These are phyloP conservation scores for Cyberlindnera euphorbiiphila DNA, from an alignment of 805 yeast genomes.

Conservation along the genomic window DNA sequence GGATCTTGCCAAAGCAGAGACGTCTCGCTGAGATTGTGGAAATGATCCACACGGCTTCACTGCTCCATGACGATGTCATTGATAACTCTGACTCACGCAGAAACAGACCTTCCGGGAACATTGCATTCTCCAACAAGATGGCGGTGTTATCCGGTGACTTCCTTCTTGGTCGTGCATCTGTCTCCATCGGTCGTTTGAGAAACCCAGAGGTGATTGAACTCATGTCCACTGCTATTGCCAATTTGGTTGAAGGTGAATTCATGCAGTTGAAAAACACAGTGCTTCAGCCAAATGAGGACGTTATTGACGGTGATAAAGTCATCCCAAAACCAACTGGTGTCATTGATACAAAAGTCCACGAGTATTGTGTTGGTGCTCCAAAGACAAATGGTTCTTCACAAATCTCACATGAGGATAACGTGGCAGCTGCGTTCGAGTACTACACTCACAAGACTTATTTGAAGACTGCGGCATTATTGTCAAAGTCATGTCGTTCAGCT, in stretches of 20 bases:
- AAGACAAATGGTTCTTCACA: no score
- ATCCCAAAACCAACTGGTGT: slow-evolving; percentile 60
- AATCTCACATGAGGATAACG: slow-evolving; percentile 58
- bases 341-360: slow-evolving; percentile 48
- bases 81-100: slow-evolving; percentile 86
- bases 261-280: slow-evolving; percentile 97
- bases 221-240: slow-evolving; percentile 93
- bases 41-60: slow-evolving; percentile 95
- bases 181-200: slow-evolving; percentile 85
- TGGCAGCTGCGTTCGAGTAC: slow-evolving; percentile 91
- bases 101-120: slow-evolving; percentile 86
- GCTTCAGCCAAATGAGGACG: slow-evolving; percentile 43
- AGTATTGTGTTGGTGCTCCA: slow-evolving; percentile 31
- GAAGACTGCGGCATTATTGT: slow-evolving; percentile 91
- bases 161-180: slow-evolving; percentile 91
- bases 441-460: slow-evolving; percentile 92
- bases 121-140: slow-evolving; percentile 95
- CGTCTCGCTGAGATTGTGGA: slow-evolving; percentile 96
- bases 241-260: slow-evolving; percentile 96
- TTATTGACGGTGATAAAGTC: slow-evolving; percentile 44
- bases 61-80: slow-evolving; percentile 95
- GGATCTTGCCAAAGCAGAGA: slow-evolving; percentile 91
- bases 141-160: slow-evolving; percentile 97
- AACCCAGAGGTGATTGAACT: slow-evolving; percentile 97
- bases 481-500: slow-evolving; percentile 89